These are phyloP conservation scores for Jatropha multifida DNA, from an alignment of 441 rosid genomes.

Conservation along the genomic window DNA sequence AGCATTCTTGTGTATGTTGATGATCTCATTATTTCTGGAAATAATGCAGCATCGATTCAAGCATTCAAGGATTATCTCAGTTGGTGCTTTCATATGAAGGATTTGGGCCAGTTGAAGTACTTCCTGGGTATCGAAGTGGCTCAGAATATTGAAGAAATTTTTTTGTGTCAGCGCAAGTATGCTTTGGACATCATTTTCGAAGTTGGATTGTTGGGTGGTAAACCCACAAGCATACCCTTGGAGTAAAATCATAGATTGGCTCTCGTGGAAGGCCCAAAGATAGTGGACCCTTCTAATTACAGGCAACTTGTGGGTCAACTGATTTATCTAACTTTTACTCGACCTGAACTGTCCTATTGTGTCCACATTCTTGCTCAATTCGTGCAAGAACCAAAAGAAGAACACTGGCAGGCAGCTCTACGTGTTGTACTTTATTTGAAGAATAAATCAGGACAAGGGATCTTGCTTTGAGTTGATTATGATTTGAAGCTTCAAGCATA, in stretches of 20 bases:
- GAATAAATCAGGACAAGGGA: not conserved
- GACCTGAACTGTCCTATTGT: not conserved
- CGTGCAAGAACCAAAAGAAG: not conserved
- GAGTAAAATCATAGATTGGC: too few species aligned
- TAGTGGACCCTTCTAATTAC: too few species aligned
- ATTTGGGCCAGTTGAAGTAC: not conserved
- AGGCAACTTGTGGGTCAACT: too few species aligned
- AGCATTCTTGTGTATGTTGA: not conserved
- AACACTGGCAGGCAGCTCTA: not conserved
- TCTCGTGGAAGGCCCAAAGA: too few species aligned
- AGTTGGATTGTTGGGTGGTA: not conserved
- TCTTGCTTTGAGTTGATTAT: not conserved
- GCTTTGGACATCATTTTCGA: not conserved
- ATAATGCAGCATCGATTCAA: not conserved
- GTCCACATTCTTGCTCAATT: not conserved
- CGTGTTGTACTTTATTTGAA: not conserved
- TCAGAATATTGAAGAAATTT: not conserved
- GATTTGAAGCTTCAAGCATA: not conserved
- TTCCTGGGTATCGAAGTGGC: conserved; percentile 9
- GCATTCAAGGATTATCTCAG: not conserved
- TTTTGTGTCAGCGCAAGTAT: not conserved
- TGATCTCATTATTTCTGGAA: not conserved
- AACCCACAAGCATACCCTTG: not conserved
- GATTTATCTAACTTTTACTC: not conserved
- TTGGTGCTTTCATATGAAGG: not conserved